These are phyloP conservation scores for Rutidosis leptorrhynchoides DNA, from an alignment of 129 eudicot genomes.

Conservation along the genomic window DNA sequence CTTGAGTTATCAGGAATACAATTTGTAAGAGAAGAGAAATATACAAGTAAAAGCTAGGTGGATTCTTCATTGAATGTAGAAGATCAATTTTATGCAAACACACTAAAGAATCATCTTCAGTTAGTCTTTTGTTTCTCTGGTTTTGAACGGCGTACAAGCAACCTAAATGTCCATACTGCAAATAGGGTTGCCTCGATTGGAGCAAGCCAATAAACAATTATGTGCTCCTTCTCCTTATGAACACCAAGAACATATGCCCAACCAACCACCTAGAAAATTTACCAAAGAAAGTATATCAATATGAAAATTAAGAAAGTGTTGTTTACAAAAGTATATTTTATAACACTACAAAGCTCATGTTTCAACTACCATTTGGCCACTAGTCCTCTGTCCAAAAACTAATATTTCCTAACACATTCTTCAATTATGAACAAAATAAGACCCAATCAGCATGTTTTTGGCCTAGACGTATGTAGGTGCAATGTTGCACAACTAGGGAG, in stretches of 20 bases:
- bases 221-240: slow-evolving; percentile 61
- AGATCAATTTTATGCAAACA: background rate
- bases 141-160: slow-evolving; percentile 32
- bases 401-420: background rate
- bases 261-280: slow-evolving; percentile 52
- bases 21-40: background rate
- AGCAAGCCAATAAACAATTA: slow-evolving; percentile 87
- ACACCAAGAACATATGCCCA: slow-evolving; percentile 82
- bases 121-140: slow-evolving; percentile 37
- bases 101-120: slow-evolving; percentile 12
- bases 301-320: slow-evolving; percentile 10
- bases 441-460: background rate
- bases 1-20: slow-evolving; percentile 5
- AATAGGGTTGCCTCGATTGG: slow-evolving; percentile 62
- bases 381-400: background rate
- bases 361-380: background rate
- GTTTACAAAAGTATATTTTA: background rate
- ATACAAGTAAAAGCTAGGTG: background rate
- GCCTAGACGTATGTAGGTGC: background rate
- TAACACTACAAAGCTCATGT: background rate
- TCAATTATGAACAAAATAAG: background rate
- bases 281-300: background rate
- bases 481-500: too few relatives aligned
- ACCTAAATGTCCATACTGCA: slow-evolving; percentile 57
- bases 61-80: slow-evolving; percentile 4